Percentiles rank a stretch among this genome's conserved stretches.
Evolutionary conservation across 2,329 filamentous ascomycete species (phyloP).

Genomic region (Coniosporium uncinatum): DNA sequence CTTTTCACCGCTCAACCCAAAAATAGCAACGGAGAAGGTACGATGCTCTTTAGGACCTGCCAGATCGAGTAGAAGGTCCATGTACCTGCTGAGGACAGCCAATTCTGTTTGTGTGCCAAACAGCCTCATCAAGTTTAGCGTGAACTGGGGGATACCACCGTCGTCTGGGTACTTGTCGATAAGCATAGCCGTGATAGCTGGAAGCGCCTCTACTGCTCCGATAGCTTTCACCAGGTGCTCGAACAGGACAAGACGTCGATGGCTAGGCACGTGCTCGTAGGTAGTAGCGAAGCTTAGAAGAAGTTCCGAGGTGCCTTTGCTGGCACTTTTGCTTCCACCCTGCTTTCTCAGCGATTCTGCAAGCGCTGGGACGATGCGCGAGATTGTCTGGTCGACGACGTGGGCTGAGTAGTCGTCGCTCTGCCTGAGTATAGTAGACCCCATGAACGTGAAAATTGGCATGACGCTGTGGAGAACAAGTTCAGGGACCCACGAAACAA

Average conservation of each 20-base stretch:
- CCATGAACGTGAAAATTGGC: slow-evolving; percentile 99
- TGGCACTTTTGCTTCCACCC: slow-evolving; percentile 63
- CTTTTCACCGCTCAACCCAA: too few species aligned
- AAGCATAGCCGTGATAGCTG: slow-evolving; percentile 82
- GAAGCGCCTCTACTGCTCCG: slow-evolving; percentile 81
- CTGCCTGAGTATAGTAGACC: slow-evolving; percentile 83
- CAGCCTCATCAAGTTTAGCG: neutral
- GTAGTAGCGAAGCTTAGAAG: slow-evolving; percentile 95
- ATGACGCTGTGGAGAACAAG: slow-evolving; percentile 95
- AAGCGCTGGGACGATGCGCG: slow-evolving; percentile 87
- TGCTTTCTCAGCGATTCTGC: slow-evolving; percentile 77
- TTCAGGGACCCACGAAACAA: slow-evolving; percentile 86
- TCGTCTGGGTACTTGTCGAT: slow-evolving; percentile 75
- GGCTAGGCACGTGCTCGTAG: slow-evolving; percentile 91
- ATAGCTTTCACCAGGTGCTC: slow-evolving; percentile 80
- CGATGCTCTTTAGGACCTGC: neutral
- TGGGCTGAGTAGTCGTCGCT: slow-evolving; percentile 96
- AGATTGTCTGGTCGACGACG: slow-evolving; percentile 90
- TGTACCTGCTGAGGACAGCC: neutral
- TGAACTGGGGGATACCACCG: neutral
- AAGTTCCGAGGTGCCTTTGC: slow-evolving; percentile 81
- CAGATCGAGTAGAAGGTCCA: neutral
- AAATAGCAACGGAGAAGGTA: too few species aligned
- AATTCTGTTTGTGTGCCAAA: neutral
- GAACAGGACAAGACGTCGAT: slow-evolving; percentile 79